Conservation (phyloP, 176 grass and related monocot species). For the Musa beccarii region DNA sequence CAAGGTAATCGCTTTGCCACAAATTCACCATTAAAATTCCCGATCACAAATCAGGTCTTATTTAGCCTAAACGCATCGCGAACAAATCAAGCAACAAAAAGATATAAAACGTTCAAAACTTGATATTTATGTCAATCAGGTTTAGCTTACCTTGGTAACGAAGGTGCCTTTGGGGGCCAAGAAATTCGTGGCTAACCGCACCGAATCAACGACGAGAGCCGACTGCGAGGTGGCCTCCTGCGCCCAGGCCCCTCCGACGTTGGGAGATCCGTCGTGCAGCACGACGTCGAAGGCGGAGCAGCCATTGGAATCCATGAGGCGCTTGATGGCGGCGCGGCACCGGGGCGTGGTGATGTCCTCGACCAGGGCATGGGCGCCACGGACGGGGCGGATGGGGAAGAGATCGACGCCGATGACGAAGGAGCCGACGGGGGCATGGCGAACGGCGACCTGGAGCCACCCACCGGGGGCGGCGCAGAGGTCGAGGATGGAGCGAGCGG, state of each 20-base stretch:
- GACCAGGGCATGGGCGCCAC: conserved; percentile 63
- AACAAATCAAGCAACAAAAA: no score
- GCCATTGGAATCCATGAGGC: conserved; percentile 65
- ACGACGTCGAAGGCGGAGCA: conserved; percentile 63
- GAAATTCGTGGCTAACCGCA: conserved; percentile 69
- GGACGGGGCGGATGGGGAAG: conserved; percentile 78
- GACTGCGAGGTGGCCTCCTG: conserved; percentile 88
- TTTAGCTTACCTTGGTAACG: conserved; percentile 59
- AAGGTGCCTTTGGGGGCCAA: conserved; percentile 76
- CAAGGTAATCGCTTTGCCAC: no score
- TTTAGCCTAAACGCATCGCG: no score
- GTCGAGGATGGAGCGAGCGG: conserved; percentile 70
- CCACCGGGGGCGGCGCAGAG: conserved; percentile 89
- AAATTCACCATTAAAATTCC: no score
- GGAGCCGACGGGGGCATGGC: conserved; percentile 54
- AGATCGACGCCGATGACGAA: conserved; percentile 82
- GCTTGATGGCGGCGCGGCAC: conserved; percentile 64
- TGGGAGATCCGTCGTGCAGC: conserved; percentile 88
- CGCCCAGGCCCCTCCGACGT: conserved; percentile 81
- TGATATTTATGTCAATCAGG: not conserved
- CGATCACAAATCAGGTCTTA: no score
- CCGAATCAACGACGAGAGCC: conserved; percentile 60
- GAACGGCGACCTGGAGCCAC: conserved; percentile 86
- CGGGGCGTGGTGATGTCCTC: conserved; percentile 91
- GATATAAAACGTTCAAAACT: no score